Evolutionary conservation across 2,329 filamentous ascomycete species (phyloP).

Genomic region (Ceratocystis lukuohia): DNA sequence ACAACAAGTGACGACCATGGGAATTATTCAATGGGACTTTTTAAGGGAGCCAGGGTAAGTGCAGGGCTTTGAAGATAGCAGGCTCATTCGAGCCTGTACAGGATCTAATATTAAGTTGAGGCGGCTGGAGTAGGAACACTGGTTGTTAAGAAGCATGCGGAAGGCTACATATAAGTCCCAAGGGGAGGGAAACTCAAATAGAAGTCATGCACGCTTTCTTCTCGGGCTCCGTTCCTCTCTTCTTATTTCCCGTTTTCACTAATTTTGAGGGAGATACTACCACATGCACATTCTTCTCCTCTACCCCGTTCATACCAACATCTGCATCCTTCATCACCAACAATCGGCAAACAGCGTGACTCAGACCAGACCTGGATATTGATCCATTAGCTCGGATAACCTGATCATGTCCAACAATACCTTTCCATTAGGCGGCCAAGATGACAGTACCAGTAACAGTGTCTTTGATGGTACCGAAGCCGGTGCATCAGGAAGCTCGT

Average conservation of each 20-base stretch:
- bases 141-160: neutral
- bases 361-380: neutral
- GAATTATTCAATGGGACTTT: neutral
- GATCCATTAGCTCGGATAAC: neutral
- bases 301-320: too few relatives aligned
- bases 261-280: too few relatives aligned
- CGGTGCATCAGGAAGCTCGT: slow-evolving; percentile 52
- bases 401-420: slow-evolving; percentile 27
- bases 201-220: neutral
- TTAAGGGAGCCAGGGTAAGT: neutral
- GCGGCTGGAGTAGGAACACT: neutral
- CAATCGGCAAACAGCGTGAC: neutral
- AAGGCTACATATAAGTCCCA: neutral
- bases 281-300: too few relatives aligned
- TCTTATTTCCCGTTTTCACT: neutral
- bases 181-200: neutral
- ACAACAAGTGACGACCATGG: neutral
- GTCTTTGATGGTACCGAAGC: slow-evolving; percentile 37
- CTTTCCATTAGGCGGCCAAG: slow-evolving; percentile 31
- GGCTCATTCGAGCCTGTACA: neutral
- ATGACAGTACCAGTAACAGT: slow-evolving; percentile 23
- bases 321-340: neutral
- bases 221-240: neutral
- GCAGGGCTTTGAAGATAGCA: neutral
- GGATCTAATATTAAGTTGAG: neutral